Evolutionary conservation across 805 yeast species (phyloP), one percentile per base, ranked within the genome.

Genomic region (Candida insectorum): DNA sequence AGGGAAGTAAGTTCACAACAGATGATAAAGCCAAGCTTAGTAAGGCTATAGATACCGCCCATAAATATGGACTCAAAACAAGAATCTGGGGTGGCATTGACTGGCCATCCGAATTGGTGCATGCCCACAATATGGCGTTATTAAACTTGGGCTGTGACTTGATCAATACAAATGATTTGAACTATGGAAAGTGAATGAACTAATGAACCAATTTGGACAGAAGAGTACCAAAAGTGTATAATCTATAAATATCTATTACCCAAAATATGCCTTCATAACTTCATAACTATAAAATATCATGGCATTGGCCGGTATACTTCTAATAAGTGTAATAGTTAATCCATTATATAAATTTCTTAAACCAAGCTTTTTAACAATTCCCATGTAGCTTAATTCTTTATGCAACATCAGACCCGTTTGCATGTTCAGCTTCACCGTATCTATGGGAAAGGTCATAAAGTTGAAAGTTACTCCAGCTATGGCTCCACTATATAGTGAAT

Each of bases 261-360:
- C 10, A 23, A 33, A 32, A 22, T 45, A 41, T 35, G 57, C 49
- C 52, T 75, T 78, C 40, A 79, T 48, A 18, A 72, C 59, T 49
- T 89, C 96, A 53, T 87, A 89, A 4, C 79, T 71, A 46, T 81
- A 77, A 60, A 91, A 91, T 18, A 89, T 86, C 6, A 81, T 69
- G 2, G 96, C 96, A 50, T 87, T 85, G 3, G 96, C 88, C 1
- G 97, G 97, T 1, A 85, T 75, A 0, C 95, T 86, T 51, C 96
- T 76, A 5, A 77, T 43, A 37, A 87, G 58, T 0, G 97, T 87
- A 36, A 91, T 81, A 0, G 91, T 85, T 36, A 89, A 64, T 1
- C 97, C 97, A 38, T 85, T 75, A 49, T 89, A 91, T 36, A 91
- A 75, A 3, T 83, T 88, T 13, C 62, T 48, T 1, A 87, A 28